These are phyloP conservation scores for Carnegiea gigantea DNA, from an alignment of 179 eudicot genomes.

Conservation along the genomic window DNA sequence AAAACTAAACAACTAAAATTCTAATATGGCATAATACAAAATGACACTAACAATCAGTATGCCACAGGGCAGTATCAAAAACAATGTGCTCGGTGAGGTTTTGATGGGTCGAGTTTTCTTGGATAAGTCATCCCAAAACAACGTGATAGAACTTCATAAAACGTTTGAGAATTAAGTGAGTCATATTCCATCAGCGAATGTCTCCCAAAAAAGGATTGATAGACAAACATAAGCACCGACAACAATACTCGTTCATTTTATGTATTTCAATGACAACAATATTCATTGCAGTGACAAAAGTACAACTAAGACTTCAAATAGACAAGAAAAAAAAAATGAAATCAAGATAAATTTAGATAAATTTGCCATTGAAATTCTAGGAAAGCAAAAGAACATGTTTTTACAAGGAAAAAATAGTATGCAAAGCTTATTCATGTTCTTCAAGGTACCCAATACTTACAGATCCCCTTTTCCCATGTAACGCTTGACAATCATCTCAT, in stretches of 20 bases:
- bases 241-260: neutral
- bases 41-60: neutral
- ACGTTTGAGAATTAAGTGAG: neutral
- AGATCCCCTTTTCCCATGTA: constrained; percentile 97
- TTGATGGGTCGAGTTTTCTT: neutral
- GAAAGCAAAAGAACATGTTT: neutral
- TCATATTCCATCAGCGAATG: neutral
- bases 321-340: neutral
- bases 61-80: neutral
- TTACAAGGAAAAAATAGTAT: neutral
- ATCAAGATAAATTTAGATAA: neutral
- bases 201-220: neutral
- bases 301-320: neutral
- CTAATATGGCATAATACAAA: neutral
- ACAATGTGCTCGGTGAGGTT: neutral
- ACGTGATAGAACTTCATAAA: neutral
- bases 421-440: too few relatives aligned
- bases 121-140: neutral
- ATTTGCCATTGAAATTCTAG: neutral
- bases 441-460: constrained; percentile 49
- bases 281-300: neutral
- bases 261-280: neutral
- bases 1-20: neutral
- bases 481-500: constrained; percentile 98
- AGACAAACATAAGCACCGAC: neutral